Conservation (phyloP, 2,329 filamentous ascomycete species). For the Rachicladosporium sp. region DNA sequence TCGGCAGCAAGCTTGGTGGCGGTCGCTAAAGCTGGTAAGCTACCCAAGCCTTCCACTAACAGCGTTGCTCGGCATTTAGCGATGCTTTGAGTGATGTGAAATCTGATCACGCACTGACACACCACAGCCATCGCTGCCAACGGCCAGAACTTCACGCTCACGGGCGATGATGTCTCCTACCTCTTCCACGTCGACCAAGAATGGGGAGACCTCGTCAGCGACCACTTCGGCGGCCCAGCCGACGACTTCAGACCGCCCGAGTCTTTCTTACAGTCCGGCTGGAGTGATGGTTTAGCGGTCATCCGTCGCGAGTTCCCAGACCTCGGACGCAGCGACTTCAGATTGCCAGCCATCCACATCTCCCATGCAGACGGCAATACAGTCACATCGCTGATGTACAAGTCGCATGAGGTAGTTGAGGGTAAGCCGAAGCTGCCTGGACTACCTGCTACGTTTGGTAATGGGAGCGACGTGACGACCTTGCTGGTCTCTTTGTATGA, state of each 20-base stretch:
- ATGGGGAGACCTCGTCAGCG: constrained; percentile 45
- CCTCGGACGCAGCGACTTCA: constrained; percentile 50
- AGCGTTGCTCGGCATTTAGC: no score
- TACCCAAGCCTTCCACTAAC: no score
- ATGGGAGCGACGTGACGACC: constrained; percentile 44
- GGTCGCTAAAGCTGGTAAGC: no score
- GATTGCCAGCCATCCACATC: constrained; percentile 49
- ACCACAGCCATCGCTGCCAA: constrained; percentile 40
- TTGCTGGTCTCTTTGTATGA: constrained; percentile 47
- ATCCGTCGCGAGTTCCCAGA: constrained; percentile 52
- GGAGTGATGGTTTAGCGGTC: constrained; percentile 40
- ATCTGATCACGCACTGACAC: background rate
- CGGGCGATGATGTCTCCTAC: constrained; percentile 46
- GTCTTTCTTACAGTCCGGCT: constrained; percentile 34
- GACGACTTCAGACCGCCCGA: constrained; percentile 40
- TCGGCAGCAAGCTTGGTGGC: no score
- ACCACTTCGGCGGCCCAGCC: constrained; percentile 48
- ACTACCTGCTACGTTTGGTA: constrained; percentile 48
- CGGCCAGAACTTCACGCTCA: constrained; percentile 45
- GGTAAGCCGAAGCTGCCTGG: constrained; percentile 47
- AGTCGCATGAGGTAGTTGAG: constrained; percentile 41
- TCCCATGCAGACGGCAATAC: constrained; percentile 47
- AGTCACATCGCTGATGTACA: constrained; percentile 46
- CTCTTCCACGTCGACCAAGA: constrained; percentile 49
- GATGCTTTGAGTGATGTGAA: background rate